Evolutionary conservation across 2,329 filamentous ascomycete genomes (phyloP).

Genomic region (Fusarium irregulare): DNA sequence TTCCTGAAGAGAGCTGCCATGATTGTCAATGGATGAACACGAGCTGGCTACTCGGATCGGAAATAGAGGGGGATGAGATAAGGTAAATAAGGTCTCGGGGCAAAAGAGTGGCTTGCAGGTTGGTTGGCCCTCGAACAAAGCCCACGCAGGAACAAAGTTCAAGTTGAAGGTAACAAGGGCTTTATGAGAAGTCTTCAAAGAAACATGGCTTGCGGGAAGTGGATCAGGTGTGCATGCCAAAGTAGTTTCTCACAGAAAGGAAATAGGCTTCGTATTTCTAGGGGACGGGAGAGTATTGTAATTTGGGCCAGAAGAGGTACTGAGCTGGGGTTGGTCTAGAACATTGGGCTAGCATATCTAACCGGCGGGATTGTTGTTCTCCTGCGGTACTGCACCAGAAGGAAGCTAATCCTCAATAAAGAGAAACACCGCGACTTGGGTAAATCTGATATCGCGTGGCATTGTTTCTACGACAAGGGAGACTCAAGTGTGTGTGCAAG

Average conservation of each 20-base stretch:
- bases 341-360: neutral
- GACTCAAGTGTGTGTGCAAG: neutral
- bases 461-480: neutral
- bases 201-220: neutral
- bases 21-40: slow-evolving; percentile 8
- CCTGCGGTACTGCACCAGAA: neutral
- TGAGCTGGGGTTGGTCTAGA: slow-evolving; percentile 17
- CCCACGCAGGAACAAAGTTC: neutral
- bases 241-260: neutral
- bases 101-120: slow-evolving; percentile 12
- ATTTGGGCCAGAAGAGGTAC: slow-evolving; percentile 13
- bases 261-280: slow-evolving; percentile 23
- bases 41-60: neutral
- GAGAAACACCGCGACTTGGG: neutral
- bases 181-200: slow-evolving; percentile 1
- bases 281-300: slow-evolving; percentile 3
- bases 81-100: neutral
- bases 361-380: neutral
- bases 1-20: slow-evolving; percentile 26
- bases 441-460: neutral
- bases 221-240: neutral
- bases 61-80: neutral
- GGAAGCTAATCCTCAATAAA: neutral
- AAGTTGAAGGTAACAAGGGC: neutral
- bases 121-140: neutral